Evolutionary conservation across 2,329 filamentous ascomycete genomes (phyloP), one percentile per base, ranked within the genome.

Genomic region (Thelonectria blattea): DNA sequence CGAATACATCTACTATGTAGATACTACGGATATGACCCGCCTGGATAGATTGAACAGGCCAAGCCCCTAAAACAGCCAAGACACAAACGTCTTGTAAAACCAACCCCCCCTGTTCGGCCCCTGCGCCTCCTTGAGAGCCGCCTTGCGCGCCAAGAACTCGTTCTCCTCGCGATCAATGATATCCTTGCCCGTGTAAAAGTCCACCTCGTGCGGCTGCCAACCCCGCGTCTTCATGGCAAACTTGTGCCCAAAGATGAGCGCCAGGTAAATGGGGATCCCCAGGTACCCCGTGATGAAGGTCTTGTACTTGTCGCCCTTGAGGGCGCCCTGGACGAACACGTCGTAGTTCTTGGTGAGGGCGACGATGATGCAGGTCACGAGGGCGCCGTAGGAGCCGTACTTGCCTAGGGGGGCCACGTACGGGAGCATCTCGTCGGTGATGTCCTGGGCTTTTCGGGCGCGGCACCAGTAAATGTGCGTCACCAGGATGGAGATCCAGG

Each of bases 291-390:
- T 92, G 74, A 93, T 85, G 76, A 93, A 93, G 69, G 85, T 88
- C 80, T 90, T 88, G 80, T 90, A 90, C 74, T 90, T 85, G 65
- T 91, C 91, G 52, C 80, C 79, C 54, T 81, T 81, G 58, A 74
- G 67, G 68, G 76, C 82, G 80, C 66, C 78, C 71, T 68, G 73
- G 63, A 86, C 80, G 75, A 95, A 95, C 60, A 90, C 88, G 57
- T 85, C 82, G 76, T 87, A 95, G 81, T 92, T 93, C 84, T 95
- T 96, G 71, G 91, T 94, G 52, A 96, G 72, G 2, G 89, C 85
- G 62, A 95, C 90, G 34, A 95, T 72, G 70, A 83, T 81, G 77
- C 90, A 92, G 77, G 92, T 88, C 71, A 81, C 79, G 2, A 95
- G 81, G 0, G 89, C 89, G 60, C 80, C 79, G 71, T 87, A 87